phyloP scores from a whole-genome alignment of 2,329 filamentous ascomycete genomes.

The Monilinia laxa region DNA sequence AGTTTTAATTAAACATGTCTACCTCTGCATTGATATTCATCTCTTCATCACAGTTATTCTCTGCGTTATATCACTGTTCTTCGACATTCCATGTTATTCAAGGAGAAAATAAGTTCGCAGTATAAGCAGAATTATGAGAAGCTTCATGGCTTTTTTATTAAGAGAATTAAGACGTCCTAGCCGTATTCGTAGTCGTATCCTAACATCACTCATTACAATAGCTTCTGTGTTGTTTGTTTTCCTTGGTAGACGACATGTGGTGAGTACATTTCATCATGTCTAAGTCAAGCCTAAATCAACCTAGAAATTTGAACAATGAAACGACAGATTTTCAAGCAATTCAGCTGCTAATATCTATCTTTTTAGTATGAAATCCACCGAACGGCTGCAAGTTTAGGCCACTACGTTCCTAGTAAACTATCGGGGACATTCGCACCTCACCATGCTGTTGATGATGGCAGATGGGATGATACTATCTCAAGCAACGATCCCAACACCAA shows the following conservation, averaged over 20 bases:
- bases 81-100: neutral
- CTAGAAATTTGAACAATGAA: neutral
- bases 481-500: constrained; percentile 19
- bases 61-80: neutral
- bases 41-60: neutral
- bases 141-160: constrained; percentile 27
- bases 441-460: constrained; percentile 12
- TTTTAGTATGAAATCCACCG: constrained; percentile 26
- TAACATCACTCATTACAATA: constrained; percentile 24
- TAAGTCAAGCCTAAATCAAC: neutral
- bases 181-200: constrained; percentile 27
- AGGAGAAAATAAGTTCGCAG: neutral
- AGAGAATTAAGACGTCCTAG: constrained; percentile 29
- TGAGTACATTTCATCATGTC: constrained; percentile 1
- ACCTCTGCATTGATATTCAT: neutral
- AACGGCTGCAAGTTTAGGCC: constrained; percentile 24
- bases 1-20: neutral
- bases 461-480: constrained; percentile 26
- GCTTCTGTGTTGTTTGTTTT: constrained; percentile 25
- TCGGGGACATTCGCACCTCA: constrained; percentile 25
- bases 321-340: neutral
- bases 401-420: constrained; percentile 27
- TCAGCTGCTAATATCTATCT: neutral
- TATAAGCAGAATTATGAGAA: constrained; percentile 17
- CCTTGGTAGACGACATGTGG: constrained; percentile 23